A percentile compares a stretch with the other conserved stretches of the same genome.
Conservation (phyloP, 306 rosid species). For the Cucumis cinereus region DNA sequence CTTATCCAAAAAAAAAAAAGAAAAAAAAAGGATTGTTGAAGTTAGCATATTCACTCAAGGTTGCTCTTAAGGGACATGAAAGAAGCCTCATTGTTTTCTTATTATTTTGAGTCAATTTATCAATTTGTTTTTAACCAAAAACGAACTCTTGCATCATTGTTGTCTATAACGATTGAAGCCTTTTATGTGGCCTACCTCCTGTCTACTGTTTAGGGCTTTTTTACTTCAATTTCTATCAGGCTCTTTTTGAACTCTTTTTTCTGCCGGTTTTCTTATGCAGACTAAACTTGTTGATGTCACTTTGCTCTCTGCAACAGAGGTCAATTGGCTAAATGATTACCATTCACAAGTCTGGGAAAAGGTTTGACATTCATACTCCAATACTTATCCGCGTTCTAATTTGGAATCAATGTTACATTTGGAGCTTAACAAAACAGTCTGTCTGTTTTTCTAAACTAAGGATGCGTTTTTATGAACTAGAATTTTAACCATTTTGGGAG, state of each 20-base stretch:
- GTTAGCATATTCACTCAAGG: not conserved
- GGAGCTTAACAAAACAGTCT: not conserved
- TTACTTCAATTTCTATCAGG: not conserved
- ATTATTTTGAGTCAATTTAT: not conserved
- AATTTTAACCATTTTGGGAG: no score
- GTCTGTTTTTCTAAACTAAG: not conserved
- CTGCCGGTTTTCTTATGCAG: conserved; percentile 37
- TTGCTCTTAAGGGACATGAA: not conserved
- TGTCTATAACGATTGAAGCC: not conserved
- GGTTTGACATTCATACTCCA: conserved; percentile 25
- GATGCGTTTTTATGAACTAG: not conserved
- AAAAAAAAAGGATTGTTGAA: not conserved
- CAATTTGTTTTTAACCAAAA: no score
- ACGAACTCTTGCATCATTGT: no score
- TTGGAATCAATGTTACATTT: not conserved
- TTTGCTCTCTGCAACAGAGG: conserved; percentile 58
- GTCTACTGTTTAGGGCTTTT: not conserved
- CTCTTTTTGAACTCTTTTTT: not conserved
- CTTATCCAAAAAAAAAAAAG: no score
- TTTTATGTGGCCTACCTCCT: not conserved
- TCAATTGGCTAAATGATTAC: conserved; percentile 71
- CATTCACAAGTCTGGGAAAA: conserved; percentile 89
- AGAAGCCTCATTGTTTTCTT: not conserved
- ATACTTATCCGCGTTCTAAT: not conserved
- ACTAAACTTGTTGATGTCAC: conserved; percentile 61